Evolutionary conservation across 805 yeast genomes (phyloP).

Genomic region (Grigorovia humatica): DNA sequence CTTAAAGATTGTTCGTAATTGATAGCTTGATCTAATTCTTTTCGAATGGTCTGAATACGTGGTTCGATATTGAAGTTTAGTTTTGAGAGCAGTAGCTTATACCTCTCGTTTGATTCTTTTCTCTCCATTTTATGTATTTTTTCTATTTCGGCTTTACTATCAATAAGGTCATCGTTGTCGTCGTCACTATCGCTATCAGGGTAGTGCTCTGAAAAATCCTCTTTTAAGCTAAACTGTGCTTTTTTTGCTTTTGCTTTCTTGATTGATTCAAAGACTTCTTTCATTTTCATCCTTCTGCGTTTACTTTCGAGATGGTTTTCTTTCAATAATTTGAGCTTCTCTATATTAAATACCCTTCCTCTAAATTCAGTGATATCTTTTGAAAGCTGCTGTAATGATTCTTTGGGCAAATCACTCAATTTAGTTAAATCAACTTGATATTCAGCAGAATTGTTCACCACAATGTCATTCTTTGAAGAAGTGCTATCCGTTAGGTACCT

Average conservation of each 20-base stretch:
- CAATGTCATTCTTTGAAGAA: not conserved
- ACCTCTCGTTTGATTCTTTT: conserved; percentile 11
- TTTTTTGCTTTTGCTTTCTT: conserved; percentile 5
- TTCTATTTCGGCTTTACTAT: conserved; percentile 7
- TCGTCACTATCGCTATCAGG: conserved; percentile 12
- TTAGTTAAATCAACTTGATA: conserved; percentile 23
- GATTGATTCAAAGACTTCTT: conserved; percentile 21
- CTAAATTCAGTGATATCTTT: conserved; percentile 47
- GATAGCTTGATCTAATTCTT: conserved; percentile 7
- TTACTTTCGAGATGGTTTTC: conserved; percentile 27
- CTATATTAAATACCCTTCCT: conserved; percentile 42
- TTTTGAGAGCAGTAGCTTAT: conserved; percentile 9
- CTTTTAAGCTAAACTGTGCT: not conserved
- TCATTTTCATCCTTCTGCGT: conserved; percentile 18
- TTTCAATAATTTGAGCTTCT: conserved; percentile 39
- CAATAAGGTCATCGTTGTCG: conserved; percentile 8
- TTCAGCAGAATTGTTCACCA: conserved; percentile 2
- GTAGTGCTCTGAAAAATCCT: conserved; percentile 4
- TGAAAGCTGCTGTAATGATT: conserved; percentile 22
- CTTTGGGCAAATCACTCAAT: conserved; percentile 23
- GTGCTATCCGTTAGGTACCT: not conserved
- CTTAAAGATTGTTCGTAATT: conserved; percentile 11
- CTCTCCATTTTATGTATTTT: conserved; percentile 7
- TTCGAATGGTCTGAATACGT: conserved; percentile 7
- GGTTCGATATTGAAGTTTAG: conserved; percentile 15